A percentile compares a stretch with the other conserved stretches of the same genome.
Conservation (phyloP, 2,329 filamentous ascomycete species). For the Neonectria hederae region DNA sequence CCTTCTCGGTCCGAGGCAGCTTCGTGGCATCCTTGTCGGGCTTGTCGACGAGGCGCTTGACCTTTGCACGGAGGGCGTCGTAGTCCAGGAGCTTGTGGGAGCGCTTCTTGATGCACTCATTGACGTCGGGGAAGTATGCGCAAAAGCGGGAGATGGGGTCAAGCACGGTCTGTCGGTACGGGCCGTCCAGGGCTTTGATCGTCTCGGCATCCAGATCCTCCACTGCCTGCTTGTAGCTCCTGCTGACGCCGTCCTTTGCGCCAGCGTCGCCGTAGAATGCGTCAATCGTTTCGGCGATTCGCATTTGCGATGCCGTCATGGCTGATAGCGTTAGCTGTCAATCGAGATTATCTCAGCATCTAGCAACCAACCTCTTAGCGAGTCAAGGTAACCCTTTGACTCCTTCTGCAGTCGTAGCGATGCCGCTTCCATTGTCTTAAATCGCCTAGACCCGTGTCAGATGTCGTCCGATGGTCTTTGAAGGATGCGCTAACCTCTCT, state of each 20-base stretch:
- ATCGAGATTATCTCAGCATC: not conserved
- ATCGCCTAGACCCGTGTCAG: constrained; percentile 70
- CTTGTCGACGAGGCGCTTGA: constrained; percentile 97
- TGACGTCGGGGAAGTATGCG: constrained; percentile 98
- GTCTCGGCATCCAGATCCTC: constrained; percentile 98
- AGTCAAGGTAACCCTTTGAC: constrained; percentile 97
- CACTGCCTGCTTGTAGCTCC: constrained; percentile 98
- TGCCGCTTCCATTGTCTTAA: constrained; percentile 96
- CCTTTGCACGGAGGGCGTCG: constrained; percentile 92
- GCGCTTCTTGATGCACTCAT: constrained; percentile 99
- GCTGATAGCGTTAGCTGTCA: constrained; percentile 60
- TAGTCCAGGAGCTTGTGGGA: constrained; percentile 99
- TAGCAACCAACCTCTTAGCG: constrained; percentile 74
- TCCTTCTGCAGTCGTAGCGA: constrained; percentile 94
- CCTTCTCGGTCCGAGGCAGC: constrained; percentile 93
- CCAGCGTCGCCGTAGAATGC: constrained; percentile 98
- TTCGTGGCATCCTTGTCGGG: constrained; percentile 98
- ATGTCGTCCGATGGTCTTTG: not conserved
- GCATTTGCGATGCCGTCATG: constrained; percentile 99
- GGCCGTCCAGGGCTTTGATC: constrained; percentile 96
- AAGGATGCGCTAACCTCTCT: constrained; percentile 69
- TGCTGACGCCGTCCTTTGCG: constrained; percentile 91
- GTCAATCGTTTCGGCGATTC: constrained; percentile 98
- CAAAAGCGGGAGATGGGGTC: constrained; percentile 97
- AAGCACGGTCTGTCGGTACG: constrained; percentile 91